Percentiles rank a stretch among this genome's conserved stretches.
Evolutionary conservation across 2,329 filamentous ascomycete genomes (phyloP).

Genomic region (Metarhizium humberi): DNA sequence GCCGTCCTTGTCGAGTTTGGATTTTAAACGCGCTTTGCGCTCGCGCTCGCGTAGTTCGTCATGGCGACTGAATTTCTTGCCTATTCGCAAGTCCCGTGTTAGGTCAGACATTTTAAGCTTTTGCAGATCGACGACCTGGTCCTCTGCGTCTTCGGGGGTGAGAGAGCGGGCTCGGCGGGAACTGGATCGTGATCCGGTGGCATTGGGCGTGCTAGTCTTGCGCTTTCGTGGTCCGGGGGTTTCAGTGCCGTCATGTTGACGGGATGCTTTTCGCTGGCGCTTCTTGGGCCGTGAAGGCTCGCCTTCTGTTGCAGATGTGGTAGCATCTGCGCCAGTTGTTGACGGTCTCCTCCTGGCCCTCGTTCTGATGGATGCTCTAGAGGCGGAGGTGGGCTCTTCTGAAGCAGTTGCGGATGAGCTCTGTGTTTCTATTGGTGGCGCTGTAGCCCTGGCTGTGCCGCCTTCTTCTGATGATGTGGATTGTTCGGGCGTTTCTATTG

Average conservation of each 20-base stretch:
- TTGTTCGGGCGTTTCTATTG: slow-evolving; percentile 1
- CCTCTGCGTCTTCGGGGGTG: slow-evolving; percentile 57
- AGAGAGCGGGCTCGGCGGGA: slow-evolving; percentile 32
- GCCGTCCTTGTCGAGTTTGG: slow-evolving; percentile 18
- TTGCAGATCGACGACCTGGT: slow-evolving; percentile 53
- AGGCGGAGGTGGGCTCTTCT: slow-evolving; percentile 4
- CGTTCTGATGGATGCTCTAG: slow-evolving; percentile 6
- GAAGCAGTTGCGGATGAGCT: background rate
- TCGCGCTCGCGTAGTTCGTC: slow-evolving; percentile 63
- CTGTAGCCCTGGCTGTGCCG: background rate
- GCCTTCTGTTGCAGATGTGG: slow-evolving; percentile 1
- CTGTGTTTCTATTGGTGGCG: background rate
- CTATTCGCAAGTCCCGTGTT: slow-evolving; percentile 58
- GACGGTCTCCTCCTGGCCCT: slow-evolving; percentile 10
- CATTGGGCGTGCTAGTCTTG: slow-evolving; percentile 14
- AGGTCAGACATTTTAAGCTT: slow-evolving; percentile 65
- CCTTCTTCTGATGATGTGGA: background rate
- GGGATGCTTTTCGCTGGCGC: slow-evolving; percentile 21
- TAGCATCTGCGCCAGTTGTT: slow-evolving; percentile 10
- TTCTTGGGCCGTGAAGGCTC: slow-evolving; percentile 17
- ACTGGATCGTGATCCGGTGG: slow-evolving; percentile 13
- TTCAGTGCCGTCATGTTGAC: slow-evolving; percentile 11
- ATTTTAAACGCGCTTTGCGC: slow-evolving; percentile 29
- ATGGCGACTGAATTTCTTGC: slow-evolving; percentile 67
- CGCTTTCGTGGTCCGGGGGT: slow-evolving; percentile 18